Evolutionary conservation across 1,284 basidiomycete genomes (phyloP).

Genomic region (Macrocybe sp.): DNA sequence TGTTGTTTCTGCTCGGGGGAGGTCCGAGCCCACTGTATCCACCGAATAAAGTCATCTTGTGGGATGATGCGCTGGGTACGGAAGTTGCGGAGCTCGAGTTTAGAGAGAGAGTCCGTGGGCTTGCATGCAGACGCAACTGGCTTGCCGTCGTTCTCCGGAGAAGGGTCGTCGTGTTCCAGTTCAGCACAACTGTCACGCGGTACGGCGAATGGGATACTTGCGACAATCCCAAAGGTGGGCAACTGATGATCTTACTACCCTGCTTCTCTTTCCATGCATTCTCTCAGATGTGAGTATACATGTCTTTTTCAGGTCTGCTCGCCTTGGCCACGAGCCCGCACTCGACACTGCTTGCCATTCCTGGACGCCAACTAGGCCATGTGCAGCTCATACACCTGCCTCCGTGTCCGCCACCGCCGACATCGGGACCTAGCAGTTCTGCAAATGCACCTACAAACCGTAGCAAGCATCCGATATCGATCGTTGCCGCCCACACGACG

Average conservation of each 20-base stretch:
- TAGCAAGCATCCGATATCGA: constrained; percentile 63
- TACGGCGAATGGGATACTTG: constrained; percentile 86
- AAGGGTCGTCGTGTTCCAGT: constrained; percentile 76
- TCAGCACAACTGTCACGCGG: constrained; percentile 56
- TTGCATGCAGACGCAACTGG: constrained; percentile 78
- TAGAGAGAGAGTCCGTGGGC: constrained; percentile 78
- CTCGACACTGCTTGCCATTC: constrained; percentile 81
- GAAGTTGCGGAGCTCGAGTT: constrained; percentile 92
- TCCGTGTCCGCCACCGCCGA: constrained; percentile 60
- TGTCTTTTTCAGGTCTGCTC: constrained; percentile 60
- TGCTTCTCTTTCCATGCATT: constrained; percentile 1
- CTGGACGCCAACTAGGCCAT: constrained; percentile 87
- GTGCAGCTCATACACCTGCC: constrained; percentile 87
- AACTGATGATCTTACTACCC: constrained; percentile 3
- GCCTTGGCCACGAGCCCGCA: constrained; percentile 75
- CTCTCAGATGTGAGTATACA: constrained; percentile 7
- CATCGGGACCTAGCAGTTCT: constrained; percentile 40
- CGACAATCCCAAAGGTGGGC: constrained; percentile 80
- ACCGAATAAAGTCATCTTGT: constrained; percentile 91
- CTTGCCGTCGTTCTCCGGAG: constrained; percentile 80
- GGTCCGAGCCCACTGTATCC: constrained; percentile 89
- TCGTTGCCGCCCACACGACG: constrained; percentile 84
- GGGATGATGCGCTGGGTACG: constrained; percentile 72
- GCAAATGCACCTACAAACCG: constrained; percentile 38
- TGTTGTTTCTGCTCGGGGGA: constrained; percentile 88